Evolutionary conservation across 139 green algal species (phyloP).

Genomic region (Desmodesmus armatus): DNA sequence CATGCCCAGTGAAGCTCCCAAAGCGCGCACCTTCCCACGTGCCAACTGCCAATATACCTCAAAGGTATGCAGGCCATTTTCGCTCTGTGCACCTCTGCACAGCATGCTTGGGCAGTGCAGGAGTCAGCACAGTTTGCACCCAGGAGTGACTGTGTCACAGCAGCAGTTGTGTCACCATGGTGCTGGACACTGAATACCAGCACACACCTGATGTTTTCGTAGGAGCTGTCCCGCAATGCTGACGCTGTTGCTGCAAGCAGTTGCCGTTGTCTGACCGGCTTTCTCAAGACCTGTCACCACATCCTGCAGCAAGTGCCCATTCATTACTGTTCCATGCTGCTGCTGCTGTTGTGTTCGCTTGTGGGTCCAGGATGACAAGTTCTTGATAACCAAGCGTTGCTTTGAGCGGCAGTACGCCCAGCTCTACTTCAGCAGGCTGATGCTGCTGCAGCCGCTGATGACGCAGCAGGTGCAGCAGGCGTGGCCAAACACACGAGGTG

Average conservation of each 20-base stretch:
- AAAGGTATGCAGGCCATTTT: too few species aligned
- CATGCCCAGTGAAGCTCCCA: slow-evolving; percentile 17
- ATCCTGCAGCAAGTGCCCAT: background rate
- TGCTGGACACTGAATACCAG: too few species aligned
- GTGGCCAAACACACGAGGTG: slow-evolving; percentile 82
- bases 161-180: too few species aligned
- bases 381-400: slow-evolving; percentile 51
- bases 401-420: slow-evolving; percentile 93
- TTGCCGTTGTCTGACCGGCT: too few species aligned
- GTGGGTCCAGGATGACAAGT: slow-evolving; percentile 52
- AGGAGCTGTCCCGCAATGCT: too few species aligned
- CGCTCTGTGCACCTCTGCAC: too few species aligned
- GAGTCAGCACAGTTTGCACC: too few species aligned
- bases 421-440: slow-evolving; percentile 93
- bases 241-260: background rate
- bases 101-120: too few species aligned
- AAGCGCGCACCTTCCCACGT: slow-evolving; percentile 6
- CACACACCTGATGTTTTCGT: background rate
- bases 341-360: background rate
- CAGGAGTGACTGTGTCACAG: too few species aligned
- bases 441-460: slow-evolving; percentile 67
- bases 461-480: slow-evolving; percentile 44
- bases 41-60: slow-evolving; percentile 9
- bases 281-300: background rate
- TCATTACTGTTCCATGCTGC: background rate